Percentiles rank a stretch among this genome's conserved stretches.
Evolutionary conservation across 2,329 filamentous ascomycete genomes (phyloP).

Genomic region (Conoideocrella luteorostrata): DNA sequence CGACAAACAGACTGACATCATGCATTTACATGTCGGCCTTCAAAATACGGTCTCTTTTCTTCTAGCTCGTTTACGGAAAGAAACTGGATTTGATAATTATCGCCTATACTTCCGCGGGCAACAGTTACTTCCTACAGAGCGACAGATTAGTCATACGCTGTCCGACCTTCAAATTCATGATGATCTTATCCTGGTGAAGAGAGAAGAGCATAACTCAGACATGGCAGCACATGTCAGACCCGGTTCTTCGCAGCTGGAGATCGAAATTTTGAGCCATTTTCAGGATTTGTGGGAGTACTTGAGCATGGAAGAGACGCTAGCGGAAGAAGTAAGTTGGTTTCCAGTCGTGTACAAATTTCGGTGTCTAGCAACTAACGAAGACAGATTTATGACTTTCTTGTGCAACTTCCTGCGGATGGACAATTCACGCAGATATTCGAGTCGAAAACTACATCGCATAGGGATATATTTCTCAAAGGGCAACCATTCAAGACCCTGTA

Average conservation of each 20-base stretch:
- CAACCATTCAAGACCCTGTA: conserved; percentile 71
- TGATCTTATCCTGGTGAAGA: conserved; percentile 61
- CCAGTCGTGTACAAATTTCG: background rate
- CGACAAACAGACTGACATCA: conserved; percentile 51
- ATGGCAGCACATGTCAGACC: conserved; percentile 39
- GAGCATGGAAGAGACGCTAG: conserved; percentile 62
- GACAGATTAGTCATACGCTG: conserved; percentile 54
- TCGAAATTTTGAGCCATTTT: conserved; percentile 75
- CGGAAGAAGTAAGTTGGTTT: conserved; percentile 50
- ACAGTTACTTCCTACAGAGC: conserved; percentile 54
- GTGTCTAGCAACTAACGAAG: conserved; percentile 12
- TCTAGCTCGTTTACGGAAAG: conserved; percentile 57
- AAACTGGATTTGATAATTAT: conserved; percentile 71
- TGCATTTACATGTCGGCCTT: conserved; percentile 58
- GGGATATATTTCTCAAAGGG: conserved; percentile 59
- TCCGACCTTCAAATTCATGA: conserved; percentile 61
- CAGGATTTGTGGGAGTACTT: conserved; percentile 77
- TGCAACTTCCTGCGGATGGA: conserved; percentile 62
- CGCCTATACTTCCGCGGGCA: conserved; percentile 65
- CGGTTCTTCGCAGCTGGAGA: conserved; percentile 60
- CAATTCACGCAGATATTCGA: conserved; percentile 55
- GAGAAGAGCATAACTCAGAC: conserved; percentile 41
- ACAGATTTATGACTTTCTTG: conserved; percentile 64
- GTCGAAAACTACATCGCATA: conserved; percentile 43
- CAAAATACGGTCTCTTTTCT: conserved; percentile 66